Evolutionary conservation across 1,284 basidiomycete genomes (phyloP).

Genomic region (Moesziomyces sp.): DNA sequence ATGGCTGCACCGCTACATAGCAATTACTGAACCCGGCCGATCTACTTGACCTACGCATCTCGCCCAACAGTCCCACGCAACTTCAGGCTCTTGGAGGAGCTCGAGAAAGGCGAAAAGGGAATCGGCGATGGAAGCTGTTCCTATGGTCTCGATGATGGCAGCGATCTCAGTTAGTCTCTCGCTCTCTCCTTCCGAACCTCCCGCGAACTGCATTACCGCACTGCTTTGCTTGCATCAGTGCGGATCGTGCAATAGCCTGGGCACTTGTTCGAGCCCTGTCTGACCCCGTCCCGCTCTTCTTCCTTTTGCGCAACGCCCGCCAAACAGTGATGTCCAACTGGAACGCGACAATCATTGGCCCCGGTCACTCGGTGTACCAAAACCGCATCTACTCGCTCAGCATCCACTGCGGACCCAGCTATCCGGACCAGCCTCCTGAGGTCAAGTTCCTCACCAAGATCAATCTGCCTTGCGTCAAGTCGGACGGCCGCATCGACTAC

Average conservation of each 20-base stretch:
- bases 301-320: background rate
- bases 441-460: conserved; percentile 88
- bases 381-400: conserved; percentile 97
- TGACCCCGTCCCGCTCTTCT: background rate
- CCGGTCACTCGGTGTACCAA: conserved; percentile 92
- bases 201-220: no score
- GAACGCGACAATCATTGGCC: conserved; percentile 99
- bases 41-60: background rate
- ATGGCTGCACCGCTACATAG: background rate
- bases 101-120: conserved; percentile 99
- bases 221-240: background rate
- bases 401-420: conserved; percentile 83
- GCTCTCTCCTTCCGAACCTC: background rate
- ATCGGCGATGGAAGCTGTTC: conserved; percentile 97
- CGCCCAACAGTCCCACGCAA: conserved; percentile 83
- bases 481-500: conserved; percentile 73
- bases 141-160: conserved; percentile 75
- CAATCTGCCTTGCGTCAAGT: conserved; percentile 92
- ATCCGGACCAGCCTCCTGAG: conserved; percentile 83
- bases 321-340: conserved; percentile 83
- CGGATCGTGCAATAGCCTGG: background rate
- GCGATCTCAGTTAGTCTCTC: conserved; percentile 60
- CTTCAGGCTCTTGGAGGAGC: conserved; percentile 88
- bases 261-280: no score
- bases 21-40: background rate